Evolutionary conservation across 2,329 filamentous ascomycete species (phyloP).

Genomic region (Leptodontidium sp.): DNA sequence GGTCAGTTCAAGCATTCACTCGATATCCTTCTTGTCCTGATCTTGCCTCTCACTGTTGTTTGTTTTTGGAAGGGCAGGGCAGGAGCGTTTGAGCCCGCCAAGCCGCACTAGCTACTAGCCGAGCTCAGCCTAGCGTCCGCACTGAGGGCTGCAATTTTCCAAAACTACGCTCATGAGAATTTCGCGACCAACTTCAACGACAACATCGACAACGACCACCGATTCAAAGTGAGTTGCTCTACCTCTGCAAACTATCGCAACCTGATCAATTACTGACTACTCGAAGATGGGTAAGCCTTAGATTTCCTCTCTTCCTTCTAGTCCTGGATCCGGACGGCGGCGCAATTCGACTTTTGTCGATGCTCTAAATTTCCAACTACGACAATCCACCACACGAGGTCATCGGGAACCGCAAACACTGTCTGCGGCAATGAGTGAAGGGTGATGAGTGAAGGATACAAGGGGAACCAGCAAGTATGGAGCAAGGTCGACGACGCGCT

Average conservation of each 20-base stretch:
- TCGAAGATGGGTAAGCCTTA: conserved; percentile 68
- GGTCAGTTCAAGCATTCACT: background rate
- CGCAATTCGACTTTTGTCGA: conserved; percentile 11
- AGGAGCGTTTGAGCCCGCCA: background rate
- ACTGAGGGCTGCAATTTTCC: conserved; percentile 33
- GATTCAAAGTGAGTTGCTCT: conserved; percentile 56
- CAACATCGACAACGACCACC: conserved; percentile 52
- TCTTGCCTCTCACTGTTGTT: no score
- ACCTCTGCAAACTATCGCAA: conserved; percentile 28
- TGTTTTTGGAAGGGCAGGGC: no score
- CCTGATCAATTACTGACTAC: conserved; percentile 45
- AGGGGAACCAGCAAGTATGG: background rate
- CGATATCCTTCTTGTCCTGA: no score
- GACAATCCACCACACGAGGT: background rate
- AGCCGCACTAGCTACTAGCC: conserved; percentile 22
- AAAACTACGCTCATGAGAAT: conserved; percentile 33
- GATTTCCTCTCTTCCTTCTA: conserved; percentile 39
- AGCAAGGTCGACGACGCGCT: background rate
- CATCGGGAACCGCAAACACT: background rate
- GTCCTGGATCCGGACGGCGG: conserved; percentile 22
- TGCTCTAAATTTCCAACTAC: background rate
- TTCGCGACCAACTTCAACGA: conserved; percentile 35
- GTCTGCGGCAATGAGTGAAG: background rate
- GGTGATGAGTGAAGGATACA: background rate
- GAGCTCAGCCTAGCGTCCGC: conserved; percentile 22